Conservation (phyloP, 495 filamentous ascomycete species). For the Cetradonia linearis region DNA sequence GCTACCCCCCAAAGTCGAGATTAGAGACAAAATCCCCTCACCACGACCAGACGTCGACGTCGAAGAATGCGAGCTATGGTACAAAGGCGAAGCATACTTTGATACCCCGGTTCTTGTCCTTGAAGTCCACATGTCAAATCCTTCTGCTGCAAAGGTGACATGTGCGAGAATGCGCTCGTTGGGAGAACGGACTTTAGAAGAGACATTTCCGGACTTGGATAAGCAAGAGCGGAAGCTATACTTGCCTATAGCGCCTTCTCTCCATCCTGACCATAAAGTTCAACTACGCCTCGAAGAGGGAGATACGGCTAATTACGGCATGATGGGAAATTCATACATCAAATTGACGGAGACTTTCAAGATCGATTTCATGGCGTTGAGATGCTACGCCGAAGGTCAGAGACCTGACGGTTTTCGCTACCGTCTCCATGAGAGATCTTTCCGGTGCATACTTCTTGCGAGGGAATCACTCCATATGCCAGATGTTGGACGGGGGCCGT, state of each 20-base stretch:
- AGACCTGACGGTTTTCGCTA: slow-evolving; percentile 8
- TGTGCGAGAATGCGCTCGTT: slow-evolving; percentile 2
- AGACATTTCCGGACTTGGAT: too few species aligned
- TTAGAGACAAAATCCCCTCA: background rate
- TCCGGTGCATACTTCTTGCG: background rate
- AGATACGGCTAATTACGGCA: background rate
- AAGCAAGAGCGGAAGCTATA: too few species aligned
- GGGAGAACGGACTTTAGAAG: background rate
- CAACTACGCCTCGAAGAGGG: background rate
- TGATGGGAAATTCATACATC: background rate
- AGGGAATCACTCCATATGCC: background rate
- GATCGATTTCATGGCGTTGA: background rate
- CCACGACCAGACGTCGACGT: background rate
- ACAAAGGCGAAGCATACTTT: background rate
- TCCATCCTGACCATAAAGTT: background rate
- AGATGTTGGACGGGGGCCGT: background rate
- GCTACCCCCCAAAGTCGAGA: slow-evolving; percentile 2
- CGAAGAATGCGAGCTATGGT: too few species aligned
- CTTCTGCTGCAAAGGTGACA: background rate
- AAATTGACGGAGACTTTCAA: background rate
- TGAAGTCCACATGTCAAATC: background rate
- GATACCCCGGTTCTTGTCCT: slow-evolving; percentile 3
- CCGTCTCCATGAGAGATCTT: background rate
- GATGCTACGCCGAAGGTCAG: slow-evolving; percentile 6
- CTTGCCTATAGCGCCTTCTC: background rate